Evolutionary conservation across 805 yeast genomes (phyloP), one percentile per base, ranked within the genome.

Genomic region (Barnettozyma wickerhamii): DNA sequence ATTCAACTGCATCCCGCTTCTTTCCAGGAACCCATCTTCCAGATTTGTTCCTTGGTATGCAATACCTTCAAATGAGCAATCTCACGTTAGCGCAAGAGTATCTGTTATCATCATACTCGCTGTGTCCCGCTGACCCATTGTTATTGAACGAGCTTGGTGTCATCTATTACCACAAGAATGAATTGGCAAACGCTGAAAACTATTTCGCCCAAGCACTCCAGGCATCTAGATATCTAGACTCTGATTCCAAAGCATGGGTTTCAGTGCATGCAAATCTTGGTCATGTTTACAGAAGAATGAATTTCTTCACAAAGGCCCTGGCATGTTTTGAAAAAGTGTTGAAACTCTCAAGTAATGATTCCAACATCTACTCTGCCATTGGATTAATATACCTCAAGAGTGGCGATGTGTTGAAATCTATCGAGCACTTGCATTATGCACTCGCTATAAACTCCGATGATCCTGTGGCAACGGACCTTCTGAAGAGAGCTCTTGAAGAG

Each of bases 21-120:
- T 93, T 93, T 55, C 89, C 90, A 0, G 95, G 95, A 1, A 81
- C 90, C 4, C 97, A 93, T 59, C 64, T 90, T 35, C 98, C 99
- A 2, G 79, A 84, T 54, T 65, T 93, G 44, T 91, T 86, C 53
- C 68, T 93, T 30, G 99, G 99, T 1, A 93, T 93, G 96, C 98
- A 93, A 65, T 91, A 93, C 60, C 65, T 89, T 51, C 89, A 87
- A 45, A 84, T 91, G 80, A 83, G 81, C 58, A 89, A 90, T 51
- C 68, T 85, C 35, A 74, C 81, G 6, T 66, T 93, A 40, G 88
- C 98, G 0, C 90, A 85, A 51, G 97, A 91, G 59, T 93, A 90
- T 55, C 71, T 93, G 21, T 64, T 71, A 42, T 75, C 90, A 4
- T 76, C 97, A 1, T 81, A 77, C 51, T 77, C 79, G 17, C 77